Base-by-base conservation (phyloP, 176 grass and related monocot species). In the Poa pratensis region DNA sequence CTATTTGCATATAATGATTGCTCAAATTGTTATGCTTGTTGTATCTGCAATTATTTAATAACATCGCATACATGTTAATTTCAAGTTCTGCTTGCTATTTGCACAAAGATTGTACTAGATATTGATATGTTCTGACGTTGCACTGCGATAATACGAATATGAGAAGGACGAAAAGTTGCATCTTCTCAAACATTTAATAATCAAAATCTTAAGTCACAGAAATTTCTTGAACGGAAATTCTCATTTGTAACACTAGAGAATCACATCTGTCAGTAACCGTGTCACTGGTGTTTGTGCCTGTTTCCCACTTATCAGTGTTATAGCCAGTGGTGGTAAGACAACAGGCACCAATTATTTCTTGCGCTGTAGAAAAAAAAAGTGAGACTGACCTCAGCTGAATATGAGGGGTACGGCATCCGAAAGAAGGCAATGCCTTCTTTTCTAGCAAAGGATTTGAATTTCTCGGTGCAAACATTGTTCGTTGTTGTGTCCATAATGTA, bases 141-240 rank as follows among this genome's bases (percentile, higher is more conserved):
- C 46, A 26, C 42, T 2, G 9, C 30, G 32, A 87, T 87, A 40
- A 3, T 46, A 11, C 45, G 48, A 65, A 40, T 12, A 11, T 30
- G 19, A 27, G 20, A 52, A 37, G 14, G 72, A 13, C 12, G 14
- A n/a, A 49, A 83, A 83, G 18, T 45, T 39, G 7, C 13, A 62
- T 37, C 32, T 51, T 75, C 40, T 43, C 17, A 55, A 24, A 45
- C 63, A 84, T 35, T 15, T 84, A 52, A 49, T 64, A 53, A 64
- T 75, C 17, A 43, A 26, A 23, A 18, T 39, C 42, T 30, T 26
- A 79, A 60, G 42, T 37, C 74, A 26, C 7, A 39, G 1, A 26
- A 20, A 65, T 66, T 63, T 76, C 57, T 84, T 35, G 22, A 76
- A 19, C 34, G 5, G 27, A 75, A 84, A 82, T 19, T 57, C 9